Evolutionary conservation across 352 stramenopile genomes (phyloP).

Genomic region (Phytophthora nicotianae): DNA sequence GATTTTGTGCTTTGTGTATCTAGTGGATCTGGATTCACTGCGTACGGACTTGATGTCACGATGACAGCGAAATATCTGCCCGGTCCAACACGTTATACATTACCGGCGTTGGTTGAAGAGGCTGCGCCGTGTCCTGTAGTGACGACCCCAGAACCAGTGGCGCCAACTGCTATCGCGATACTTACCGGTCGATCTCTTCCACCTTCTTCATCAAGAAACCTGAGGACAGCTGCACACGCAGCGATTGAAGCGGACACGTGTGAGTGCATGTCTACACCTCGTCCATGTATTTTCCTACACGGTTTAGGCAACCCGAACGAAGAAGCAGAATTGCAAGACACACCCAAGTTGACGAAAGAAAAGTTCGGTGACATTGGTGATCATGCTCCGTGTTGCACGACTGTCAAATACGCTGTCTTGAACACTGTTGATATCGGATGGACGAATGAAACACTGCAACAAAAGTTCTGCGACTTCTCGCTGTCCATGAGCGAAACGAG

Average conservation of each 20-base stretch:
- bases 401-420: constrained; percentile 49
- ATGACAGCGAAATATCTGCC: constrained; percentile 14
- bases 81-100: not conserved
- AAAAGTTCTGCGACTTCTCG: constrained; percentile 42
- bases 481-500: constrained; percentile 30
- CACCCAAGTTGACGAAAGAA: constrained; percentile 5
- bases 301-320: constrained; percentile 26
- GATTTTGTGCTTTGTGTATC: constrained; percentile 13
- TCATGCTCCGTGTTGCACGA: constrained; percentile 31
- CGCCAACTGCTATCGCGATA: not conserved
- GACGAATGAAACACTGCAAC: constrained; percentile 43
- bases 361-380: constrained; percentile 29
- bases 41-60: constrained; percentile 14
- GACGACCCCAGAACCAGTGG: not conserved
- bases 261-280: constrained; percentile 19
- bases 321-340: constrained; percentile 15
- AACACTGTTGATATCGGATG: constrained; percentile 51
- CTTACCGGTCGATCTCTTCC: constrained; percentile 5
- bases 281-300: constrained; percentile 36
- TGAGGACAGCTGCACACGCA: not conserved
- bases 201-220: not conserved
- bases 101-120: not conserved
- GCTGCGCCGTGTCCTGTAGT: constrained; percentile 4
- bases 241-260: not conserved
- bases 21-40: constrained; percentile 6